phyloP scores from a whole-genome alignment of 345 rosid species.

The Laguncularia racemosa region DNA sequence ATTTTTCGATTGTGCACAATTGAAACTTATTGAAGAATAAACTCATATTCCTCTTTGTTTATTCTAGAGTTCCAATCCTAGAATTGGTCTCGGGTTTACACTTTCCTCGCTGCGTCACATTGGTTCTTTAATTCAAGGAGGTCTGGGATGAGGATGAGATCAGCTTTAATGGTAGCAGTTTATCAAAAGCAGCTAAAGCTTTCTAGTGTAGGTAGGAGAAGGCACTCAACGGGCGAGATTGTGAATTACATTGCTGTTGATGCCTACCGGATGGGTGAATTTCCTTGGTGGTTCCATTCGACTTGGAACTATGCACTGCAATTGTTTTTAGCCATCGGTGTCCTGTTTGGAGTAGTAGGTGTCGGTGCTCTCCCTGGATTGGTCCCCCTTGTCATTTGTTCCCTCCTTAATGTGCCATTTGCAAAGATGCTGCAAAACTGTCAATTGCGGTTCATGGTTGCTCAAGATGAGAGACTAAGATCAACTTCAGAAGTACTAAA shows the following conservation, averaged over 20 bases:
- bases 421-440: constrained; percentile 49
- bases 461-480: constrained; percentile 64
- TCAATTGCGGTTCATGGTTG: constrained; percentile 54
- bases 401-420: constrained; percentile 48
- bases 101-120: too few species aligned
- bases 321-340: constrained; percentile 40
- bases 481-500: constrained; percentile 60
- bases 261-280: constrained; percentile 77
- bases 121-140: constrained; percentile 57
- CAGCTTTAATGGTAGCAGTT: constrained; percentile 61
- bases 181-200: constrained; percentile 58
- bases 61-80: too few species aligned
- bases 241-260: constrained; percentile 72
- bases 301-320: constrained; percentile 47
- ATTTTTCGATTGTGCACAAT: too few species aligned
- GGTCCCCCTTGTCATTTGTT: constrained; percentile 37
- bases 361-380: constrained; percentile 52
- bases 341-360: constrained; percentile 54
- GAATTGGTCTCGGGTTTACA: too few species aligned
- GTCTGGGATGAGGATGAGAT: constrained; percentile 71
- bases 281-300: constrained; percentile 68
- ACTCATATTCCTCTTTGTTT: too few species aligned
- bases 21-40: too few species aligned
- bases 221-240: constrained; percentile 69
- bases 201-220: constrained; percentile 53